These are phyloP conservation scores for Phlebiopsis flavidoalba DNA, from an alignment of 768 basidiomycete genomes.

Conservation along the genomic window DNA sequence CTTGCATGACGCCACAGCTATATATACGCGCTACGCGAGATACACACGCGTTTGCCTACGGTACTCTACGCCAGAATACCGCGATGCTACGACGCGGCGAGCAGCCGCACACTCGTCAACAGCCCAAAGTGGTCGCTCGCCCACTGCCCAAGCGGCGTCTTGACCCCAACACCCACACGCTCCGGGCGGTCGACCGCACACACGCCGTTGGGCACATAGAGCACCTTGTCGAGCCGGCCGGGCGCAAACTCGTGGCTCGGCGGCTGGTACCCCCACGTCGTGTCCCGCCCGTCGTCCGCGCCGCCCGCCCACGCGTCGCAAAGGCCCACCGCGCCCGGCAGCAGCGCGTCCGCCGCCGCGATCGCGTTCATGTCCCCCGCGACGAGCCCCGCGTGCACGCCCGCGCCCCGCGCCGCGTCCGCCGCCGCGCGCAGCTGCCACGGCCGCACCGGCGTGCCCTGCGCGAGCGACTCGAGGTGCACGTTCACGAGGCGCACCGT, in stretches of 20 bases:
- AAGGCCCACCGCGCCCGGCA: slow-evolving; percentile 44
- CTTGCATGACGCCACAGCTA: neutral
- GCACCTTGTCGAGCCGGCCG: slow-evolving; percentile 60
- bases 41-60: neutral
- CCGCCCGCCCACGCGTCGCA: slow-evolving; percentile 52
- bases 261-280: slow-evolving; percentile 74
- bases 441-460: slow-evolving; percentile 33
- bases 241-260: slow-evolving; percentile 34
- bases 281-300: slow-evolving; percentile 36
- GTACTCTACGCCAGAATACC: neutral
- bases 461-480: slow-evolving; percentile 62
- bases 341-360: slow-evolving; percentile 34
- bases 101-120: slow-evolving; percentile 30
- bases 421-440: slow-evolving; percentile 51
- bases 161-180: slow-evolving; percentile 52
- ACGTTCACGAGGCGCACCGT: slow-evolving; percentile 66
- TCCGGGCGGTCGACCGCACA: slow-evolving; percentile 43
- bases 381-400: slow-evolving; percentile 53
- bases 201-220: slow-evolving; percentile 48
- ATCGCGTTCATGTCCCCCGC: slow-evolving; percentile 75
- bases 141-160: slow-evolving; percentile 39
- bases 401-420: slow-evolving; percentile 40
- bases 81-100: neutral
- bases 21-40: neutral
- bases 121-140: slow-evolving; percentile 71